phyloP scores from a whole-genome alignment of 164 flowering plant genomes.

The Sedum album region DNA sequence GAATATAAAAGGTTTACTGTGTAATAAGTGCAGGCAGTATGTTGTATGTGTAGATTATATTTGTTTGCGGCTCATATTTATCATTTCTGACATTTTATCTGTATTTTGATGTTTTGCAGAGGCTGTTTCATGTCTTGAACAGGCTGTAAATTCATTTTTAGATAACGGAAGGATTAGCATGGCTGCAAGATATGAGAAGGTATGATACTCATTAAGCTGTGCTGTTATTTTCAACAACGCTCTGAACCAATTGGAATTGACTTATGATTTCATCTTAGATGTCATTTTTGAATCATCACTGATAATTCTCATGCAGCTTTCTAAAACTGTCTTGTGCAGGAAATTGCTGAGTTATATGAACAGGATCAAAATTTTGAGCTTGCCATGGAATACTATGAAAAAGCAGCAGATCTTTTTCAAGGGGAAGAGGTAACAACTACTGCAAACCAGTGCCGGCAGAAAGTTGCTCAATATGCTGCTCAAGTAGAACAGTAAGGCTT shows the following conservation, averaged over 20 bases:
- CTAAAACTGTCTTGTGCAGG: conserved; percentile 30
- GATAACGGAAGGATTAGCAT: conserved; percentile 78
- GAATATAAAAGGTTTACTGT: conserved; percentile 21
- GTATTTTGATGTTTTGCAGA: conserved; percentile 31
- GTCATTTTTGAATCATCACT: neutral
- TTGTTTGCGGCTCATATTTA: too few relatives aligned
- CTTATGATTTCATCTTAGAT: neutral
- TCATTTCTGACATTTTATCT: neutral
- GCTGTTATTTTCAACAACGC: neutral
- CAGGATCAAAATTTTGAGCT: conserved; percentile 44
- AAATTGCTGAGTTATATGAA: conserved; percentile 19
- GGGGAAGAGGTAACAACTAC: neutral
- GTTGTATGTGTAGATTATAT: too few relatives aligned
- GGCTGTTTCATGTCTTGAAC: conserved; percentile 62
- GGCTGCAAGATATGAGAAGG: conserved; percentile 93
- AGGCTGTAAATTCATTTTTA: conserved; percentile 52
- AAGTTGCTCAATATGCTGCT: conserved; percentile 82
- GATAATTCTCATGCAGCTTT: neutral
- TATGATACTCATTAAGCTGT: conserved; percentile 11
- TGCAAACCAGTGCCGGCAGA: conserved; percentile 21
- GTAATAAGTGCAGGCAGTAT: neutral
- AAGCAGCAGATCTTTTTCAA: neutral
- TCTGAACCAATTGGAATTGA: neutral
- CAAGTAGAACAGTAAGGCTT: conserved; percentile 62
- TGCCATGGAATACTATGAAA: conserved; percentile 29